Percentiles rank a stretch among this genome's conserved stretches.
Conservation (phyloP, 108 stramenopile species). For the Nannochloropsis gaditana region DNA sequence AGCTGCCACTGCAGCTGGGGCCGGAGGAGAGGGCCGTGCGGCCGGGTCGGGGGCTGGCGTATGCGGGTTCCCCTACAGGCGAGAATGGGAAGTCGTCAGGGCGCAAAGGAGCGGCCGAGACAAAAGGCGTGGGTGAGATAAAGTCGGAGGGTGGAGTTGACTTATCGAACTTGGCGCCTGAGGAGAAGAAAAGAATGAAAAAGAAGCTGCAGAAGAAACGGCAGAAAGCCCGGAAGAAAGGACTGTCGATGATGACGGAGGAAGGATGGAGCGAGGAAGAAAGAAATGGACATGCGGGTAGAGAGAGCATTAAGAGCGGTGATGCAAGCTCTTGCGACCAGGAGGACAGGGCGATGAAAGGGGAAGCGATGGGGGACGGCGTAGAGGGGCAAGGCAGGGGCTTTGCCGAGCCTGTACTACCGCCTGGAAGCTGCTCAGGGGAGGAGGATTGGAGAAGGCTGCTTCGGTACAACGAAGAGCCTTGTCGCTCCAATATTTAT, state of each 20-base stretch:
- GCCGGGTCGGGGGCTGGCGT: slow-evolving; percentile 18
- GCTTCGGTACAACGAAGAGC: background rate
- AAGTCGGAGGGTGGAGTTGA: background rate
- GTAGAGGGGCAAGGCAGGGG: too few relatives aligned
- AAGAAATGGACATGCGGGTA: background rate
- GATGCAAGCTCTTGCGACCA: background rate
- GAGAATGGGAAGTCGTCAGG: background rate
- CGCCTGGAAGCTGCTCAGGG: background rate
- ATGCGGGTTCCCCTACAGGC: background rate
- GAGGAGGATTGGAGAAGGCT: background rate
- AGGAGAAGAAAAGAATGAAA: slow-evolving; percentile 14
- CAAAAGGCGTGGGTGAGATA: background rate
- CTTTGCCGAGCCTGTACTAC: too few relatives aligned
- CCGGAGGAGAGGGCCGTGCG: background rate
- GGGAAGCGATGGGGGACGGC: background rate
- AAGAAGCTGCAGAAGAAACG: background rate
- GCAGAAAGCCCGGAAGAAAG: background rate
- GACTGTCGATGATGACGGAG: background rate
- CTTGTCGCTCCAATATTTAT: slow-evolving; percentile 20
- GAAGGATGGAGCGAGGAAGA: too few relatives aligned
- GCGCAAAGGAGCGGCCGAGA: too few relatives aligned
- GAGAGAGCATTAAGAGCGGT: background rate
- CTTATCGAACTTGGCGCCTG: background rate
- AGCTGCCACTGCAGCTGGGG: slow-evolving; percentile 31
- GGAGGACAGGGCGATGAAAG: background rate